Conservation (phyloP, 768 basidiomycete species). For the Mycena kentingensis region DNA sequence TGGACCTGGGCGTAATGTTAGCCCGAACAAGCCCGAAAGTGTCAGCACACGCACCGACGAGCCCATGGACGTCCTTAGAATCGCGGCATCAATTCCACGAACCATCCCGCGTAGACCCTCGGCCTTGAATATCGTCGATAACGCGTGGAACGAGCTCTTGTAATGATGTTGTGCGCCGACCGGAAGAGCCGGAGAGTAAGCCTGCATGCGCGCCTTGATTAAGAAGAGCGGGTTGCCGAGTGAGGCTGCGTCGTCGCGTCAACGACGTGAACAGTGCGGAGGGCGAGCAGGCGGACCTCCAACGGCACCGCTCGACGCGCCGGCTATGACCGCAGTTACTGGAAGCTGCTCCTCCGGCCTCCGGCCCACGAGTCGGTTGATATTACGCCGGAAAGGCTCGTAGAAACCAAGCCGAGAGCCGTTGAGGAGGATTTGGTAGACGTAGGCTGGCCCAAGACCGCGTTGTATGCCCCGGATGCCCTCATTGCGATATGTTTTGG, state of each 20-base stretch:
- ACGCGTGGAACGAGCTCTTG: constrained; percentile 78
- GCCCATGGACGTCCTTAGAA: constrained; percentile 93
- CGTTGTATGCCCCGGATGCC: constrained; percentile 91
- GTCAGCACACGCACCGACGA: constrained; percentile 58
- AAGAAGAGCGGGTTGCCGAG: constrained; percentile 91
- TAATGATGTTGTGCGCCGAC: constrained; percentile 95
- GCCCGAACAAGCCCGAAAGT: not conserved
- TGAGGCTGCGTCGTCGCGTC: constrained; percentile 45
- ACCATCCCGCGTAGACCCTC: constrained; percentile 82
- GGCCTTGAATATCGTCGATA: constrained; percentile 73
- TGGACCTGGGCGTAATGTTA: constrained; percentile 60
- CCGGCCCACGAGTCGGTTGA: constrained; percentile 72
- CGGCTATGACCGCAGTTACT: constrained; percentile 79
- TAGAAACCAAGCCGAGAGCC: constrained; percentile 50
- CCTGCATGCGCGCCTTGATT: constrained; percentile 98
- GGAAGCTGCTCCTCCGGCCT: constrained; percentile 66
- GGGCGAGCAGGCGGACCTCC: constrained; percentile 62
- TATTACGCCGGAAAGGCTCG: constrained; percentile 77
- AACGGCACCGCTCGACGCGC: constrained; percentile 86
- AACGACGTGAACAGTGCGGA: not conserved
- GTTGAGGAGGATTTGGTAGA: constrained; percentile 16
- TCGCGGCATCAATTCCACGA: constrained; percentile 91
- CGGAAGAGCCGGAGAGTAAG: constrained; percentile 92
- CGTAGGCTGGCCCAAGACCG: constrained; percentile 84
- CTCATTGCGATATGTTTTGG: constrained; percentile 88